phyloP scores from a whole-genome alignment of 345 rosid genomes.

The Excoecaria agallocha region DNA sequence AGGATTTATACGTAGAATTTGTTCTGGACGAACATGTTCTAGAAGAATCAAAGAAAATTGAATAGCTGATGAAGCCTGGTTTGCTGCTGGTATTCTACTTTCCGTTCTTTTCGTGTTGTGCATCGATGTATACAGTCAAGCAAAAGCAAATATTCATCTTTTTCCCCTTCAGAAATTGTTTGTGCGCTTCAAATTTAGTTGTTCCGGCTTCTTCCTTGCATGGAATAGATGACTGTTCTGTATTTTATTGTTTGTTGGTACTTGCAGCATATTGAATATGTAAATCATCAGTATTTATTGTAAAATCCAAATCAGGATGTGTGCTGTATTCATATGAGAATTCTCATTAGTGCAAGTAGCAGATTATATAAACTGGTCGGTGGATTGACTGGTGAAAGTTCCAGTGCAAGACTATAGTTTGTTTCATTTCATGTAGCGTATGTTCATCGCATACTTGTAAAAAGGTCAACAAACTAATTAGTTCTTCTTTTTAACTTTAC shows the following conservation, averaged over 20 bases:
- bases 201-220: not conserved
- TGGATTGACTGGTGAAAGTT: no score
- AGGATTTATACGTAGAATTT: conserved; percentile 86
- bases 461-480: no score
- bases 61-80: conserved; percentile 19
- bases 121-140: not conserved
- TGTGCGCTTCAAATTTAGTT: conserved; percentile 5
- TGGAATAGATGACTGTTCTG: not conserved
- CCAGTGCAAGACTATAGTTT: no score
- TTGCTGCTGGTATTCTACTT: not conserved
- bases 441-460: no score
- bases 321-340: not conserved
- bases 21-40: conserved; percentile 69
- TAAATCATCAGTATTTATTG: conserved; percentile 16
- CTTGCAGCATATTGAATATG: not conserved
- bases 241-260: not conserved
- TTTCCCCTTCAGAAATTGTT: not conserved
- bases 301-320: not conserved
- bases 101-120: conserved; percentile 11
- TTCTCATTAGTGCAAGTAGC: not conserved
- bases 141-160: no score
- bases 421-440: no score
- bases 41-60: conserved; percentile 49
- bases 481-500: no score
- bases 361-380: not conserved